A percentile compares a stretch with the other conserved stretches of the same genome.
Evolutionary conservation across 2,329 filamentous ascomycete species (phyloP).

Genomic region (Camptophora hylomeconis): DNA sequence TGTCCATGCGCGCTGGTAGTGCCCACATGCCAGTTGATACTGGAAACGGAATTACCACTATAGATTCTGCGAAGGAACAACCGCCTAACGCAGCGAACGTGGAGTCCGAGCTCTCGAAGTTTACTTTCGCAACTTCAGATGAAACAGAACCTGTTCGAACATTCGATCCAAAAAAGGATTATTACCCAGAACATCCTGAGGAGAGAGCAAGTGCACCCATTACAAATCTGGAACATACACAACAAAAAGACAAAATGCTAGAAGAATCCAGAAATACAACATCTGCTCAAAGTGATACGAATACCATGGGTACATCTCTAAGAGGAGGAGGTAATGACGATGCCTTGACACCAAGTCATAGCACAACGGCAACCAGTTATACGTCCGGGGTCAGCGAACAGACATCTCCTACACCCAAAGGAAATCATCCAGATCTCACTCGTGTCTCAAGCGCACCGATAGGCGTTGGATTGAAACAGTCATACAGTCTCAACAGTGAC

Average conservation of each 20-base stretch:
- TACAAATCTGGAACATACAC: conserved; percentile 6
- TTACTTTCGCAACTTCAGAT: conserved; percentile 15
- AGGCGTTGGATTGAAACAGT: conserved; percentile 7
- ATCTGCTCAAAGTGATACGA: conserved; percentile 6
- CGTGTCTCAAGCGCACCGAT: conserved; percentile 14
- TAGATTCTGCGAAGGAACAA: conserved; percentile 6
- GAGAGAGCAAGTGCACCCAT: conserved; percentile 11
- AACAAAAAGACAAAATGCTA: too few relatives aligned
- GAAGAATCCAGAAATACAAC: conserved; percentile 2
- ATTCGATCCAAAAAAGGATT: conserved; percentile 10
- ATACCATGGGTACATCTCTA: conserved; percentile 3
- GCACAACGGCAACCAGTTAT: conserved; percentile 11
- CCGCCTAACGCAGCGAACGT: too few relatives aligned
- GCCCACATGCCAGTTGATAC: conserved; percentile 10
- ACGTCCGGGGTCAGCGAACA: conserved; percentile 10
- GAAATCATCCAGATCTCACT: conserved; percentile 11
- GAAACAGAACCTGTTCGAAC: conserved; percentile 13
- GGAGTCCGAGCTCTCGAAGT: conserved; percentile 11
- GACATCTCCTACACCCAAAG: conserved; percentile 6
- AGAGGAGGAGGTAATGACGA: conserved; percentile 8
- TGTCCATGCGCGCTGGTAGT: conserved; percentile 17
- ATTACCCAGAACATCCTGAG: conserved; percentile 7
- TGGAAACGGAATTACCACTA: too few relatives aligned
- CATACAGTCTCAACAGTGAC: conserved; percentile 15
- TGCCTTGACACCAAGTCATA: conserved; percentile 9